Evolutionary conservation across 768 basidiomycete species (phyloP).

Genomic region (Crepidotus variabilis): DNA sequence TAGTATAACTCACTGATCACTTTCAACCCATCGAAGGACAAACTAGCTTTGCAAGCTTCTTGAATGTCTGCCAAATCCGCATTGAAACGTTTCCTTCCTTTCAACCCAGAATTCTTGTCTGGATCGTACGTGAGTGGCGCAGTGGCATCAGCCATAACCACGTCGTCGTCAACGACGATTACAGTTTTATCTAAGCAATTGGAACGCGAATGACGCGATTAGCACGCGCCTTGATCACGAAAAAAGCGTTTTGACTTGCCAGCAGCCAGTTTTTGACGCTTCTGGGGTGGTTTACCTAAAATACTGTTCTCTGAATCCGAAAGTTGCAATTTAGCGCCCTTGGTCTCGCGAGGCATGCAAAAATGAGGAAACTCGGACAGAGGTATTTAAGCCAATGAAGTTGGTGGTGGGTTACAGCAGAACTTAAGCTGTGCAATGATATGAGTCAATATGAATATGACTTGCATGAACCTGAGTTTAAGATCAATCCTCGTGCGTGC

Average conservation of each 20-base stretch:
- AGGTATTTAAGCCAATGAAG: not conserved
- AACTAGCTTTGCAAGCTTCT: slow-evolving; percentile 30
- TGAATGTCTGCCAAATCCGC: slow-evolving; percentile 53
- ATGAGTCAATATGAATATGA: not conserved
- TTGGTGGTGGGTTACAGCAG: not conserved
- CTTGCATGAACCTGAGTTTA: not conserved
- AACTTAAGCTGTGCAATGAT: not conserved
- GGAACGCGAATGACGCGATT: slow-evolving; percentile 5
- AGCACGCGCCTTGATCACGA: slow-evolving; percentile 8
- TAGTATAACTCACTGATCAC: slow-evolving; percentile 34
- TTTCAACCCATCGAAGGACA: slow-evolving; percentile 32
- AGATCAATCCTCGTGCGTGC: not conserved
- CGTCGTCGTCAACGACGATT: slow-evolving; percentile 10
- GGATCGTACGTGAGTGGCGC: slow-evolving; percentile 15
- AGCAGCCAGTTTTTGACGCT: slow-evolving; percentile 27
- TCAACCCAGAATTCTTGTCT: slow-evolving; percentile 41
- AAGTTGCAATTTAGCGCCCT: not conserved
- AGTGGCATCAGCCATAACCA: slow-evolving; percentile 10
- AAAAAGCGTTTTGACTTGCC: slow-evolving; percentile 20
- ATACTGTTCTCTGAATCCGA: slow-evolving; percentile 17
- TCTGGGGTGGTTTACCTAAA: slow-evolving; percentile 18
- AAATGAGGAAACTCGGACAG: not conserved
- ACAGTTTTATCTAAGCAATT: not conserved
- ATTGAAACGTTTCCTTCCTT: slow-evolving; percentile 53
- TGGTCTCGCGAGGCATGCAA: slow-evolving; percentile 2